These are phyloP conservation scores for Nicotiana rustica DNA, from an alignment of 305 asterid species.

Conservation along the genomic window DNA sequence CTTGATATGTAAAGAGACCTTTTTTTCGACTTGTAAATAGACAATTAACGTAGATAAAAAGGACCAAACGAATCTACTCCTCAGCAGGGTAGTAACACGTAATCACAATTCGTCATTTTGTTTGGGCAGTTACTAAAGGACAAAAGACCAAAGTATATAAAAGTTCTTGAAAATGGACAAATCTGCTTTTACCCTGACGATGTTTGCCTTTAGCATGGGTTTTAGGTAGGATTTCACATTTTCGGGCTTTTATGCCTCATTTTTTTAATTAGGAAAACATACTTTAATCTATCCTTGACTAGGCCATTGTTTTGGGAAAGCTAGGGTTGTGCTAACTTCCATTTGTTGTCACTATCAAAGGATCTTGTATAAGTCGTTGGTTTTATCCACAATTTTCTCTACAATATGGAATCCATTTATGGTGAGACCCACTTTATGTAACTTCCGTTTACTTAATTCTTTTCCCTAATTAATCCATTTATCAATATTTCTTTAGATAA, in stretches of 20 bases:
- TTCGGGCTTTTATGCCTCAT: not conserved
- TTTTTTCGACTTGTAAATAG: too few species aligned
- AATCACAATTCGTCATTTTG: not conserved
- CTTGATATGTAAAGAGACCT: too few species aligned
- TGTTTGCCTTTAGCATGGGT: not conserved
- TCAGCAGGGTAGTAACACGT: not conserved
- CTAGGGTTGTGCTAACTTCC: not conserved
- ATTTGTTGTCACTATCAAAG: not conserved
- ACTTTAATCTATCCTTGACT: conserved; percentile 22
- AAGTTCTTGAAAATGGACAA: conserved; percentile 1
- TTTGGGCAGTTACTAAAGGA: not conserved
- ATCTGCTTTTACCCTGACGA: conserved; percentile 7
- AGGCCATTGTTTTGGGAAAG: conserved; percentile 7
- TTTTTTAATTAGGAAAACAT: not conserved
- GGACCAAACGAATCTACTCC: not conserved
- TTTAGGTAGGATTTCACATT: conserved; percentile 14
- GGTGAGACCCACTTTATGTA: not conserved
- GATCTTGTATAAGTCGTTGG: not conserved
- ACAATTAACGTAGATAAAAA: not conserved
- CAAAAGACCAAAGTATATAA: not conserved
- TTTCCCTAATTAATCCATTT: not conserved
- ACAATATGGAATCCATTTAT: not conserved
- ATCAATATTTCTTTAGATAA: too few species aligned
- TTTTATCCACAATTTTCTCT: conserved; percentile 20
- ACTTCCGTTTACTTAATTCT: not conserved